phyloP scores from a whole-genome alignment of 1,284 basidiomycete genomes.

The Taiwanofungus camphoratus region DNA sequence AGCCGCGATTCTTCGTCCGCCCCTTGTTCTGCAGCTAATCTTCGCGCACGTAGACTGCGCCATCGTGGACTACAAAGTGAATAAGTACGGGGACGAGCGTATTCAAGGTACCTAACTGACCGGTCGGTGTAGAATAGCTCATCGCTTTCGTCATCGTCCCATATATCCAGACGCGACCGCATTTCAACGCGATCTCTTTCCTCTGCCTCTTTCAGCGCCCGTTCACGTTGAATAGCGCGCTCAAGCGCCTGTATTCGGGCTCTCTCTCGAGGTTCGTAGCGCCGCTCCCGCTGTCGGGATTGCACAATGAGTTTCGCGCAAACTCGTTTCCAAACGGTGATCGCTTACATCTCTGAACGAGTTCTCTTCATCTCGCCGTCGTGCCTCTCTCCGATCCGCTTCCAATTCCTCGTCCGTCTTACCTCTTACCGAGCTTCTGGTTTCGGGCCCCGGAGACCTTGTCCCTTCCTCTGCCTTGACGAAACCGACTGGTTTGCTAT shows the following conservation, averaged over 20 bases:
- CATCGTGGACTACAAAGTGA: constrained; percentile 63
- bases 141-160: constrained; percentile 90
- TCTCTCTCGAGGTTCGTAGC: constrained; percentile 78
- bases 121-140: constrained; percentile 84
- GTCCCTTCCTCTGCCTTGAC: constrained; percentile 59
- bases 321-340: constrained; percentile 1
- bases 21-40: constrained; percentile 68
- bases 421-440: constrained; percentile 29
- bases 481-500: constrained; percentile 74
- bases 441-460: constrained; percentile 32
- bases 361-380: constrained; percentile 71
- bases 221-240: constrained; percentile 67
- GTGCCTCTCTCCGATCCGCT: constrained; percentile 65
- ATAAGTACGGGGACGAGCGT: too few relatives aligned
- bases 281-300: constrained; percentile 61
- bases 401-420: constrained; percentile 87
- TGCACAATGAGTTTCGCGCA: constrained; percentile 3
- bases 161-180: constrained; percentile 66
- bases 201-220: constrained; percentile 68
- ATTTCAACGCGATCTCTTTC: constrained; percentile 69
- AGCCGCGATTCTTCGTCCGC: constrained; percentile 78
- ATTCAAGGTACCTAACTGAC: too few relatives aligned
- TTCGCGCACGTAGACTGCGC: constrained; percentile 63
- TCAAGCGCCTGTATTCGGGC: constrained; percentile 70
- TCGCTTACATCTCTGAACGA: constrained; percentile 78